Conservation (phyloP, 495 filamentous ascomycete genomes). For the Hyaloscypha finlandica region DNA sequence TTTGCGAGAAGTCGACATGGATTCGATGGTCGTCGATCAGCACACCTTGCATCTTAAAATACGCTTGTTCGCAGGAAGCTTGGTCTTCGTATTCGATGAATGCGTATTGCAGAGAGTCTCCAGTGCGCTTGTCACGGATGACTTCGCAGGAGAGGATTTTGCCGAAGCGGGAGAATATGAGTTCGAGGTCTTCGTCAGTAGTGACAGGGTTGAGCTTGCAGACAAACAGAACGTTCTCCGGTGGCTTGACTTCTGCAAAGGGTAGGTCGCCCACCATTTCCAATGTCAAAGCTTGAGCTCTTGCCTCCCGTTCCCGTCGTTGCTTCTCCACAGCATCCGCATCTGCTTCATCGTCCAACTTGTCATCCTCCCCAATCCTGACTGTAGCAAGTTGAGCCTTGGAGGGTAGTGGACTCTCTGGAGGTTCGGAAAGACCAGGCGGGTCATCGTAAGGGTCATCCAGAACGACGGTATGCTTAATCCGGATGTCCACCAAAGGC, state of each 20-base stretch:
- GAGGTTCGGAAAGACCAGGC: conserved; percentile 68
- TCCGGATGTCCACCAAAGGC: conserved; percentile 87
- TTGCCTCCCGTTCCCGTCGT: conserved; percentile 86
- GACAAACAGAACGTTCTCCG: conserved; percentile 96
- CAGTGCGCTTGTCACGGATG: conserved; percentile 90
- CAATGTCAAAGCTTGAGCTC: conserved; percentile 90
- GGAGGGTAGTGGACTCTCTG: conserved; percentile 77
- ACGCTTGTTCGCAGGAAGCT: conserved; percentile 90
- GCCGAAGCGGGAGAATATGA: conserved; percentile 97
- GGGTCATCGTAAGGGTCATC: conserved; percentile 90
- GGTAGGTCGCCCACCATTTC: conserved; percentile 98
- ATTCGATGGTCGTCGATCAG: conserved; percentile 97
- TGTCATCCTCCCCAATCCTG: conserved; percentile 86
- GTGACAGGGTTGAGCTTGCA: conserved; percentile 99
- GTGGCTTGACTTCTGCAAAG: conserved; percentile 96
- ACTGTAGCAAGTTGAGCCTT: conserved; percentile 88
- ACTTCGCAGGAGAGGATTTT: conserved; percentile 95
- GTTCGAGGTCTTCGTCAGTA: conserved; percentile 81
- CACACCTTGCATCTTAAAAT: conserved; percentile 97
- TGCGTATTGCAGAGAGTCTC: conserved; percentile 94
- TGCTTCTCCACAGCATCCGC: conserved; percentile 77
- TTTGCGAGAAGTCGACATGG: conserved; percentile 98
- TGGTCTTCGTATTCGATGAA: conserved; percentile 97
- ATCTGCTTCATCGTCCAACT: conserved; percentile 57
- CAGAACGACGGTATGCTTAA: conserved; percentile 85